Conservation (phyloP, 352 stramenopile genomes). For the Phytophthora tentaculata region DNA sequence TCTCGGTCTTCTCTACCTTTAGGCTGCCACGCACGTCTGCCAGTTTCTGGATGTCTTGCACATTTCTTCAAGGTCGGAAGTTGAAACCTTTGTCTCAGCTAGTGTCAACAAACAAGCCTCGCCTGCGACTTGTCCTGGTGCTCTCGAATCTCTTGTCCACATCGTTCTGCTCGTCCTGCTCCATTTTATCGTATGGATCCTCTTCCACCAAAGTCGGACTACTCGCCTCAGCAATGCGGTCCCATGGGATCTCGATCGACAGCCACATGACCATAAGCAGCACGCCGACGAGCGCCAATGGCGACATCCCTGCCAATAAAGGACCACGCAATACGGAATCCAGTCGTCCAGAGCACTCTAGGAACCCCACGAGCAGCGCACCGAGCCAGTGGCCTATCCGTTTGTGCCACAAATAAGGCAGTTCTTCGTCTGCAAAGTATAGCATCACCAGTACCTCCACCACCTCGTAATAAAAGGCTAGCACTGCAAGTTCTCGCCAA, state of each 20-base stretch:
- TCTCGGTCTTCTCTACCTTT: slow-evolving; percentile 13
- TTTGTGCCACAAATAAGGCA: slow-evolving; percentile 51
- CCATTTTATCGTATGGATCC: slow-evolving; percentile 14
- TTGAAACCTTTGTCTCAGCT: slow-evolving; percentile 15
- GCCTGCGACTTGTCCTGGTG: slow-evolving; percentile 5
- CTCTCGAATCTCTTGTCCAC: slow-evolving; percentile 1
- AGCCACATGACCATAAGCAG: slow-evolving; percentile 52
- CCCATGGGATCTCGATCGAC: slow-evolving; percentile 53
- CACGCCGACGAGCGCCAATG: slow-evolving; percentile 37
- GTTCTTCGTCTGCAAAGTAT: slow-evolving; percentile 54
- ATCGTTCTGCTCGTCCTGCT: neutral
- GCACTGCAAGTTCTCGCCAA: slow-evolving; percentile 21
- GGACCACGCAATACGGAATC: slow-evolving; percentile 21
- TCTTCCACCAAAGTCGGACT: slow-evolving; percentile 18
- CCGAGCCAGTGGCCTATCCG: slow-evolving; percentile 49
- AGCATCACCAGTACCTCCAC: slow-evolving; percentile 63
- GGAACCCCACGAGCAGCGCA: slow-evolving; percentile 35
- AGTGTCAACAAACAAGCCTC: slow-evolving; percentile 30
- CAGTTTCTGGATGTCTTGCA: slow-evolving; percentile 10
- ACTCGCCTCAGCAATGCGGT: slow-evolving; percentile 33
- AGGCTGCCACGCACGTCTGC: neutral
- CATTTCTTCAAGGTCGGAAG: slow-evolving; percentile 19
- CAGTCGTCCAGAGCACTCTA: slow-evolving; percentile 36
- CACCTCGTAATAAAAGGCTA: slow-evolving; percentile 52
- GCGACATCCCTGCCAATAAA: slow-evolving; percentile 35